Evolutionary conservation across 257 asterid species (phyloP).

Genomic region (Coffea eugenioides): DNA sequence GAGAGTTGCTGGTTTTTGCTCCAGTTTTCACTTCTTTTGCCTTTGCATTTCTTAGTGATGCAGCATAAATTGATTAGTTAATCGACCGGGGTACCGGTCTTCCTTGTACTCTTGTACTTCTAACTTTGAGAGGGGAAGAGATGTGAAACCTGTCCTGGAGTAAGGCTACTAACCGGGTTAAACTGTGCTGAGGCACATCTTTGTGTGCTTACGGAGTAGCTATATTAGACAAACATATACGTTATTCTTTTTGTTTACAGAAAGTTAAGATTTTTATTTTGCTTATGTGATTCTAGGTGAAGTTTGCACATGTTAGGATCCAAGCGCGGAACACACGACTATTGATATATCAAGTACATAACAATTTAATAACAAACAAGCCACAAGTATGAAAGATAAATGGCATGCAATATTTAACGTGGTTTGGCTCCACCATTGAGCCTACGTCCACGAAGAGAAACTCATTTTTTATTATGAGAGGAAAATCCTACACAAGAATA

Average conservation of each 20-base stretch:
- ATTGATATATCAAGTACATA: no score
- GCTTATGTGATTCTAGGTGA: background rate
- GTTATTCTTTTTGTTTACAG: background rate
- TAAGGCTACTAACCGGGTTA: background rate
- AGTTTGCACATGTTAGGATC: background rate
- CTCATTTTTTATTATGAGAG: no score
- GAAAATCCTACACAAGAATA: no score
- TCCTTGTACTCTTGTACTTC: no score
- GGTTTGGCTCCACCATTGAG: no score
- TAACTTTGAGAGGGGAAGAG: background rate
- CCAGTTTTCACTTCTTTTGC: background rate
- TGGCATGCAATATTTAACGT: no score
- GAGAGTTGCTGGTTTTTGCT: background rate
- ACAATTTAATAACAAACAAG: no score
- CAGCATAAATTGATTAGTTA: background rate
- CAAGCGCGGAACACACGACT: no score
- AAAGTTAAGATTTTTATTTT: background rate
- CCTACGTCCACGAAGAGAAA: no score
- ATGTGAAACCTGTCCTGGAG: background rate
- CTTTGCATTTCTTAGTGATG: no score
- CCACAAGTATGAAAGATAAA: no score
- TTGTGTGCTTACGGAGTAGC: background rate
- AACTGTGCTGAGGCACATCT: background rate
- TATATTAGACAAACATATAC: no score
- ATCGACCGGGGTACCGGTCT: background rate